Conservation (phyloP, 345 rosid species). For the Turnera subulata region DNA sequence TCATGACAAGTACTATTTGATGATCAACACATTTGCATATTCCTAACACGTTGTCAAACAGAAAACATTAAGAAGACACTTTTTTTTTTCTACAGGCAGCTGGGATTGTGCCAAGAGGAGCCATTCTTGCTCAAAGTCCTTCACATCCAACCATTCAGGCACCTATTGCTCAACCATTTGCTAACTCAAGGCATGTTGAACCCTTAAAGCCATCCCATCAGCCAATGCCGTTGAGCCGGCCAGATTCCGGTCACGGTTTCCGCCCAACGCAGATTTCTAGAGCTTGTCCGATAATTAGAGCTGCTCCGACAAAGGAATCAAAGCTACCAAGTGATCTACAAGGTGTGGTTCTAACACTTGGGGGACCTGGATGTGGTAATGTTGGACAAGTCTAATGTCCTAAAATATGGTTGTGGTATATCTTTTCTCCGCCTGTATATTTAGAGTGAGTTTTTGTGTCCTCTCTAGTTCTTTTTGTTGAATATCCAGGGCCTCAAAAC, state of each 20-base stretch:
- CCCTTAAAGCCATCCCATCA: conserved; percentile 20
- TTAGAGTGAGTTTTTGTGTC: too few relatives aligned
- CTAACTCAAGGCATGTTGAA: conserved; percentile 18
- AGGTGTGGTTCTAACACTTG: conserved; percentile 66
- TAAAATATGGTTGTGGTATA: not conserved
- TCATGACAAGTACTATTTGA: too few relatives aligned
- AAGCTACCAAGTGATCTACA: conserved; percentile 54
- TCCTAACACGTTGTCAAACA: too few relatives aligned
- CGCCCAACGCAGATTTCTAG: conserved; percentile 23
- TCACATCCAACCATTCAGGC: conserved; percentile 20
- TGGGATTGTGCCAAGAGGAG: conserved; percentile 20
- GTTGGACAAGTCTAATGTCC: conserved; percentile 1
- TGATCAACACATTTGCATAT: too few relatives aligned
- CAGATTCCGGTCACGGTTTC: conserved; percentile 22
- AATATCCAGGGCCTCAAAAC: not conserved
- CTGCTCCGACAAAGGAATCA: conserved; percentile 29
- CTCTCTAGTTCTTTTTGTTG: too few relatives aligned
- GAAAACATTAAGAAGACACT: too few relatives aligned
- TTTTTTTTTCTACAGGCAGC: conserved; percentile 31
- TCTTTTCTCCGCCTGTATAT: too few relatives aligned
- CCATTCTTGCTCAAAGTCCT: conserved; percentile 26
- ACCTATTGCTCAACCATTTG: conserved; percentile 17
- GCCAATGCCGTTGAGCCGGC: conserved; percentile 8
- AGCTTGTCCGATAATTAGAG: conserved; percentile 16
- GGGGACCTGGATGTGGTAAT: conserved; percentile 57